Conservation (phyloP, 148 eudicot genomes). For the Diospyros kaki region DNA sequence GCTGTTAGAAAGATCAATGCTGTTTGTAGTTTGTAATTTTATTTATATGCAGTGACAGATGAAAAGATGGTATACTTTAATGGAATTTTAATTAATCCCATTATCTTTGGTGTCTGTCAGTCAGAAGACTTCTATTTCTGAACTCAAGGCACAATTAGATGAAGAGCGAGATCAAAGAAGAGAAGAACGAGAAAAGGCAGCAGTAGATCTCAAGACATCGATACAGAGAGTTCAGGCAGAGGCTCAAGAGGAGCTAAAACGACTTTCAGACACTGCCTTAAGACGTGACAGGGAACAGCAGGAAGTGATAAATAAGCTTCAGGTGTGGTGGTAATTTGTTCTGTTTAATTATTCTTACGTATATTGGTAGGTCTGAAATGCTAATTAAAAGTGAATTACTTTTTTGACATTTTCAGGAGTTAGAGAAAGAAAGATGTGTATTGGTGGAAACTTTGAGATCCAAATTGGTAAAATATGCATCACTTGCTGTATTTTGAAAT, state of each 20-base stretch:
- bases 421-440: slow-evolving; percentile 67
- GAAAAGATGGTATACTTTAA: background rate
- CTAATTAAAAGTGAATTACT: slow-evolving; percentile 5
- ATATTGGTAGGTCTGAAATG: background rate
- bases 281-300: slow-evolving; percentile 81
- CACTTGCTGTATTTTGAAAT: background rate
- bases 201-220: slow-evolving; percentile 53
- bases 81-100: too few species aligned
- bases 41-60: background rate
- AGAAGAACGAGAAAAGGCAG: slow-evolving; percentile 86
- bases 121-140: slow-evolving; percentile 74
- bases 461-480: slow-evolving; percentile 55
- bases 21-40: background rate
- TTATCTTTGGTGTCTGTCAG: slow-evolving; percentile 26
- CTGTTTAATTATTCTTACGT: background rate
- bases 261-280: slow-evolving; percentile 55
- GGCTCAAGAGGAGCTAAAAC: slow-evolving; percentile 78
- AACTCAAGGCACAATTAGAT: slow-evolving; percentile 63
- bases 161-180: slow-evolving; percentile 94
- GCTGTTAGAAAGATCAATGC: background rate
- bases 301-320: slow-evolving; percentile 86
- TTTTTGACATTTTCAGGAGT: slow-evolving; percentile 50
- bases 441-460: slow-evolving; percentile 72
- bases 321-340: slow-evolving; percentile 45
- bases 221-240: slow-evolving; percentile 73